A percentile compares a stretch with the other conserved stretches of the same genome.
Evolutionary conservation across 2,329 filamentous ascomycete genomes (phyloP).

Genomic region (Cercospora sojina): DNA sequence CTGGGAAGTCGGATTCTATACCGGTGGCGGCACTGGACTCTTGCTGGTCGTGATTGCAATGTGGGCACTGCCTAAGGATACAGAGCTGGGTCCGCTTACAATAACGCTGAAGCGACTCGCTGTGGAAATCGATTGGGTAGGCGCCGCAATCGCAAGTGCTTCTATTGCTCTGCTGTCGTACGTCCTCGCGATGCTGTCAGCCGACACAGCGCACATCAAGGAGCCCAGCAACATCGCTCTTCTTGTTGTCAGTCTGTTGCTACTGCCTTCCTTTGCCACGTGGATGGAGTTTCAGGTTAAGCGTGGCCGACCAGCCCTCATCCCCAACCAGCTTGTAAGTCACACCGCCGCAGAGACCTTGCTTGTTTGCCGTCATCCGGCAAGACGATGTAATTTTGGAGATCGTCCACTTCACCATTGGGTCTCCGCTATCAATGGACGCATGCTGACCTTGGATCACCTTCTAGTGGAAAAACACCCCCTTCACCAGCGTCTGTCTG

Average conservation of each 20-base stretch:
- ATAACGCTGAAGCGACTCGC: conserved; percentile 34
- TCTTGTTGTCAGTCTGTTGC: conserved; percentile 45
- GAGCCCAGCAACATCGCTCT: conserved; percentile 36
- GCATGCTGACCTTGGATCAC: background rate
- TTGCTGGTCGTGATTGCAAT: conserved; percentile 41
- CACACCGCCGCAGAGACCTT: background rate
- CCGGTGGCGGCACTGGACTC: conserved; percentile 46
- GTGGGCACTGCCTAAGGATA: conserved; percentile 42
- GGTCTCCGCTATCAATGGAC: background rate
- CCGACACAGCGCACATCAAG: conserved; percentile 24
- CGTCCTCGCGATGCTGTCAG: conserved; percentile 40
- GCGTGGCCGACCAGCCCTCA: conserved; percentile 53
- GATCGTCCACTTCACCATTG: background rate
- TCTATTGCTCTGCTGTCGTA: conserved; percentile 54
- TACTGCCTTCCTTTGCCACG: conserved; percentile 52
- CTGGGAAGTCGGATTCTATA: conserved; percentile 55
- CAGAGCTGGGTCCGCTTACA: conserved; percentile 24
- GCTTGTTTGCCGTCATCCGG: background rate
- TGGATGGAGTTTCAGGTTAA: conserved; percentile 56
- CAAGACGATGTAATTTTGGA: background rate
- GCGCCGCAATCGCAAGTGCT: conserved; percentile 47
- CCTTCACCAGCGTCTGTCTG: conserved; percentile 58
- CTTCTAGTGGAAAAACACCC: conserved; percentile 51
- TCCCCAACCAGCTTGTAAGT: conserved; percentile 56
- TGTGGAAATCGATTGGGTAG: conserved; percentile 56